Evolutionary conservation across 139 green algal species (phyloP), one percentile per base, ranked within the genome.

Genomic region (Micromonas pusilla): DNA sequence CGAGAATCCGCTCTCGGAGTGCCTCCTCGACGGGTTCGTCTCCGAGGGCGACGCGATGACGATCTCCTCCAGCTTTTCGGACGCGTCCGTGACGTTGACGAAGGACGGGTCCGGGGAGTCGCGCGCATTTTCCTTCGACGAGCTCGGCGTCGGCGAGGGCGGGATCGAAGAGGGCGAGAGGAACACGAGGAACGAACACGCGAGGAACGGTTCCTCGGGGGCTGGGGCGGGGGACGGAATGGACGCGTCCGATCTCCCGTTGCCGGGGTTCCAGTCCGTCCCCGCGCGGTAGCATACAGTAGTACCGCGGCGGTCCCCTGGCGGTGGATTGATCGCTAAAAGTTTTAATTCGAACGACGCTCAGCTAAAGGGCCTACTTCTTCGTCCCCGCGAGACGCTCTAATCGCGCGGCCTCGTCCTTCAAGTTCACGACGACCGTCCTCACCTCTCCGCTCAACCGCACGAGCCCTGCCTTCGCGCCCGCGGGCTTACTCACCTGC

Each of bases 1-100:
- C 25, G 88, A 91, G 39, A 88, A 93, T 78, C 63, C 82, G 2
- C 80, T 93, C n/a, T 81, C 80, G 0, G 91, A 93, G 66, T 86
- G 82, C 1, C 26, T 93, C 70, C 86, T 93, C 28, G 34, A 72
- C 74, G 72, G 72, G 2, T 78, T 78, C 52, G 54, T 34, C 52
- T 30, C 19, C 31, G 31, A 70, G 0, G 72, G 72, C 54, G 72
- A 71, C 52, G 6, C 3, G 30, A 28, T 78, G 26, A 68, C 53
- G 72, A 30, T 78, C 54, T 39, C 38, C 37, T 60, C n/a, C n/a
- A n/a, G n/a, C n/a, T n/a, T n/a, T n/a, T n/a, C 30, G 25, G 68
- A 75, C 37, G 68, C 19, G 37, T 33, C 36, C 3, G 2, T 0
- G 0, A 39, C 36, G 20, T 13, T 63, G n/a, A 60, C 38, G 19